These are phyloP conservation scores for Erythrophleum fordii DNA, from an alignment of 306 rosid genomes.

Conservation along the genomic window DNA sequence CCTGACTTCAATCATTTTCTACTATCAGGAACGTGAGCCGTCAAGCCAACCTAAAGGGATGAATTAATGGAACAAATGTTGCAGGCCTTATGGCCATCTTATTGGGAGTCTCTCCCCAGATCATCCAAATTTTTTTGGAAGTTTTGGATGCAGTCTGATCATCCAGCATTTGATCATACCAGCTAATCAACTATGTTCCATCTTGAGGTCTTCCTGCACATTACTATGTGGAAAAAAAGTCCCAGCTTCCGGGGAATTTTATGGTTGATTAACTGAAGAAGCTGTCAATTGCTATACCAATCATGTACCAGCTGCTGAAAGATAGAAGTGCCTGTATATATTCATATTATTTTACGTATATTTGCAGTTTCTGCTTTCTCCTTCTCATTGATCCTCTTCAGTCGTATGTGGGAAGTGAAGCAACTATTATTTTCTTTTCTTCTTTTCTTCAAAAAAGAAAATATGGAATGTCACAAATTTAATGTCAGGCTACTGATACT, in stretches of 20 bases:
- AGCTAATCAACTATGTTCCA: conserved; percentile 7
- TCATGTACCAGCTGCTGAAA: conserved; percentile 9
- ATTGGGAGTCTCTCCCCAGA: conserved; percentile 22
- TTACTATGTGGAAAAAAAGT: neutral
- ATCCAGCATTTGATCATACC: conserved; percentile 11
- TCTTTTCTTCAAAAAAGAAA: no score
- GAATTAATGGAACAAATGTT: conserved; percentile 25
- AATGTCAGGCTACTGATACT: no score
- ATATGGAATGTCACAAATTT: no score
- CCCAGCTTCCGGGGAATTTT: conserved; percentile 1
- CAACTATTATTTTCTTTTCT: neutral
- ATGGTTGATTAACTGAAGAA: conserved; percentile 36
- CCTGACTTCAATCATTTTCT: conserved; percentile 25
- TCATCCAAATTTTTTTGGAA: conserved; percentile 31
- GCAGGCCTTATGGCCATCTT: neutral
- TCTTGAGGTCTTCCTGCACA: neutral
- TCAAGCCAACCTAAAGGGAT: conserved; percentile 43
- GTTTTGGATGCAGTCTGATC: neutral
- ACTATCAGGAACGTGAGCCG: conserved; percentile 51
- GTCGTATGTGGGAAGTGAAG: neutral
- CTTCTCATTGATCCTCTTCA: neutral
- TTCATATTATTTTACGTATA: neutral
- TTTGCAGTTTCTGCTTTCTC: conserved; percentile 22
- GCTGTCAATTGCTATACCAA: neutral
- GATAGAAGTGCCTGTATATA: neutral